Conservation (phyloP, 1,139 yeast species). For the Suhomyces maxii region DNA sequence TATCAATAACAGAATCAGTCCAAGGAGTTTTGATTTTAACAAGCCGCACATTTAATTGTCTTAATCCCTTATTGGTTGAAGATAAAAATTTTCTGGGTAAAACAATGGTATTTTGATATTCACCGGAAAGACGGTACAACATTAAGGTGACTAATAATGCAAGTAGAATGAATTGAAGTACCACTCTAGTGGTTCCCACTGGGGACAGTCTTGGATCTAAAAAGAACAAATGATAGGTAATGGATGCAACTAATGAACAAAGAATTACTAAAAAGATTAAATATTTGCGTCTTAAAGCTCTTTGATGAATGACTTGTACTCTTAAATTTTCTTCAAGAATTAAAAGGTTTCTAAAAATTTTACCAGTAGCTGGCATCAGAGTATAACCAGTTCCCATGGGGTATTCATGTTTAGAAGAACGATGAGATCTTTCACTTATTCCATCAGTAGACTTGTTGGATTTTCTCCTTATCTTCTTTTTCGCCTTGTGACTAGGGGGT, state of each 20-base stretch:
- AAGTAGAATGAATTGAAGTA: slow-evolving; percentile 61
- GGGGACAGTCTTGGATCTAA: slow-evolving; percentile 21
- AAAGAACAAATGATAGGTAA: slow-evolving; percentile 42
- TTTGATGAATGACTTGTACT: slow-evolving; percentile 74
- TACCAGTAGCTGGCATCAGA: slow-evolving; percentile 60
- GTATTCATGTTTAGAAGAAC: slow-evolving; percentile 19
- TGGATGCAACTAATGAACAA: slow-evolving; percentile 42
- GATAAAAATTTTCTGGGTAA: slow-evolving; percentile 75
- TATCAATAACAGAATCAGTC: slow-evolving; percentile 52
- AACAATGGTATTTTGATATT: slow-evolving; percentile 81
- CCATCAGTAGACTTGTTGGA: slow-evolving; percentile 28
- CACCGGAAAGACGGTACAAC: slow-evolving; percentile 84
- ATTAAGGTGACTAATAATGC: slow-evolving; percentile 70
- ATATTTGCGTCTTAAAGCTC: slow-evolving; percentile 69
- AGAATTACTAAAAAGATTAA: slow-evolving; percentile 64
- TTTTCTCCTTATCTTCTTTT: slow-evolving; percentile 31
- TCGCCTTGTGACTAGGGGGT: slow-evolving; percentile 24
- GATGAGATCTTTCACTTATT: slow-evolving; percentile 23
- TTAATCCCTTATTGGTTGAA: slow-evolving; percentile 81
- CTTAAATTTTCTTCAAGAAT: slow-evolving; percentile 84
- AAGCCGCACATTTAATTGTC: slow-evolving; percentile 76
- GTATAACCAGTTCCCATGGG: slow-evolving; percentile 40
- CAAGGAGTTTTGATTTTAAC: slow-evolving; percentile 67
- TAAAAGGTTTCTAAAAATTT: slow-evolving; percentile 74
- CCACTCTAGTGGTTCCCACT: slow-evolving; percentile 41